Base-by-base conservation (phyloP, 192 early-diverging fungal genomes). In the Thamnidium elegans region DNA sequence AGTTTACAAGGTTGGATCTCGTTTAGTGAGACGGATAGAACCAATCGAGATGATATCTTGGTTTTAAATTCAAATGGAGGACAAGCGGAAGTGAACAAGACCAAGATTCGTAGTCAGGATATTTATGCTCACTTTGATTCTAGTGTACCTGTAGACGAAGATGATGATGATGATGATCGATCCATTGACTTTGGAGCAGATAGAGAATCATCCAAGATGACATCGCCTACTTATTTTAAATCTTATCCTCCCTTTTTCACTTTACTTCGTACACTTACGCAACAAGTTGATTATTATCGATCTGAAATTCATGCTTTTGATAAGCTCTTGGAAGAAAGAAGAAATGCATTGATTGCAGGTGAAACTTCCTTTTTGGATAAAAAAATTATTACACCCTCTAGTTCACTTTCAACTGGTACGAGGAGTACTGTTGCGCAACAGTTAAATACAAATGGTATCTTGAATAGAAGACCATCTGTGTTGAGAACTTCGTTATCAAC, bases 1-100 rank as follows among this genome's bases (percentile, higher is more conserved):
- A 87, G 86, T 32, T 70, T 92, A 32, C 89, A 90, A 77, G 89
- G 89, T 52, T 91, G 73, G 88, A 77, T 73, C 63, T 78, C 82
- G 73, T 85, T 82, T 55, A 72, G 75, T 62, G 77, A 75, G 17
- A 58, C 58, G 3, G 82, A 83, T 74, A 66, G 71, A 5, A 74
- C 71, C 36, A 69, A 50, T 19, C 65, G 48, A 8, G 77, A 79
- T 20, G 77, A 73, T 58, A 69, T 76, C 5, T 63, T 75, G 3
- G 51, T 71, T 7, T 52, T 75, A n/a, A 64, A 70, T 10, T 30
- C 60, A 0, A 34, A 34, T 31, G 45, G 23, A 11, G 67, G 62
- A 11, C 31, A 58, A 7, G 19, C 56, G 10, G 20, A 34, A 7
- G 34, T 34, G 3, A 58, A 36, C n/a, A 20, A 23, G 17, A 58